These are phyloP conservation scores for Nakazawaea wyomingensis DNA, from an alignment of 805 yeast genomes.

Conservation along the genomic window DNA sequence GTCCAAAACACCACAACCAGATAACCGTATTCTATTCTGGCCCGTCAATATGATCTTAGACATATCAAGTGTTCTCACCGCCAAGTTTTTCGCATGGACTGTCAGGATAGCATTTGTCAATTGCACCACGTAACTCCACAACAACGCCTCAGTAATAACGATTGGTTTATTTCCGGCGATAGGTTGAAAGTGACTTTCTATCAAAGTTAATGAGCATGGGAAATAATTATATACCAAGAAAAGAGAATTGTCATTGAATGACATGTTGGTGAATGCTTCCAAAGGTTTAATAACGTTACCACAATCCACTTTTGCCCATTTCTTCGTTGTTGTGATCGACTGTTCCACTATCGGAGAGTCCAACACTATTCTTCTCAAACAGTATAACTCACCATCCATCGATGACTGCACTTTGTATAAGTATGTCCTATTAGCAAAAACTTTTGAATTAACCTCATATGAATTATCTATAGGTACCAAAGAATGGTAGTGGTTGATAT, in stretches of 20 bases:
- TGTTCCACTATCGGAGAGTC: constrained; percentile 42
- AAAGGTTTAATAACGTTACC: constrained; percentile 62
- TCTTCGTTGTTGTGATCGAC: constrained; percentile 54
- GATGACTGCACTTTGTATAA: constrained; percentile 79
- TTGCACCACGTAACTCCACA: constrained; percentile 80
- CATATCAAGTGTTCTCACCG: constrained; percentile 58
- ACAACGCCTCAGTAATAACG: constrained; percentile 53
- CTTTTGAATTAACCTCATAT: constrained; percentile 28
- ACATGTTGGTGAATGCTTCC: constrained; percentile 83
- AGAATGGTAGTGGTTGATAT: constrained; percentile 79
- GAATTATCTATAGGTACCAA: constrained; percentile 72
- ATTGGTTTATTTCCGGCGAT: constrained; percentile 33
- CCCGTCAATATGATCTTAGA: constrained; percentile 71
- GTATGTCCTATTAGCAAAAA: constrained; percentile 53
- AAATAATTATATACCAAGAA: constrained; percentile 79
- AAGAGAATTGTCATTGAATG: constrained; percentile 77
- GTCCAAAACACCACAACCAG: constrained; percentile 69
- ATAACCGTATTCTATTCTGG: constrained; percentile 63
- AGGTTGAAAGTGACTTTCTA: constrained; percentile 58
- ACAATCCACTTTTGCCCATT: constrained; percentile 55
- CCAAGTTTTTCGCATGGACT: constrained; percentile 60
- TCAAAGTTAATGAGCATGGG: constrained; percentile 69
- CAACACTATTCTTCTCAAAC: constrained; percentile 67
- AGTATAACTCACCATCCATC: constrained; percentile 70
- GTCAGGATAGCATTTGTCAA: constrained; percentile 62